Percentiles rank a stretch among this genome's conserved stretches.
phyloP scores from a whole-genome alignment of 116 monocot genomes.

The Posidonia oceanica region DNA sequence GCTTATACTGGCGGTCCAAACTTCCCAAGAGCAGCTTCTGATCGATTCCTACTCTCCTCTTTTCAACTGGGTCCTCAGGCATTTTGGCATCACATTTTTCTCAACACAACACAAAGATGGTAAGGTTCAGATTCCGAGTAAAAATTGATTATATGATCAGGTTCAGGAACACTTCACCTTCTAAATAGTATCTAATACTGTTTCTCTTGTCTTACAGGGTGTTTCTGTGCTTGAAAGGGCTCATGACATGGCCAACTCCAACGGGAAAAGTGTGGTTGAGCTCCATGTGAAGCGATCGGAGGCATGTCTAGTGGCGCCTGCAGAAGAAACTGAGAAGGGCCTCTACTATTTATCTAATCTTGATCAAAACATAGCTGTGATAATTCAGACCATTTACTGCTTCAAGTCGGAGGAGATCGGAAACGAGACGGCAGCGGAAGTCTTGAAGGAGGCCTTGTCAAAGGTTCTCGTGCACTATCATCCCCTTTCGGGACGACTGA shows the following conservation, averaged over 20 bases:
- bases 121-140: too few species aligned
- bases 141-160: too few species aligned
- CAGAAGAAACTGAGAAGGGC: conserved; percentile 10
- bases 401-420: conserved; percentile 3
- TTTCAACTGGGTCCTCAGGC: too few species aligned
- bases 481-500: conserved; percentile 22
- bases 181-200: too few species aligned
- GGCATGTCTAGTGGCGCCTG: conserved; percentile 15
- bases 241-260: not conserved
- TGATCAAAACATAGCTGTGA: conserved; percentile 28
- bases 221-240: not conserved
- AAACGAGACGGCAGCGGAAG: conserved; percentile 9
- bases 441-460: conserved; percentile 14
- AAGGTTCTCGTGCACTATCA: conserved; percentile 23
- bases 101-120: too few species aligned
- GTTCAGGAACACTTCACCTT: too few species aligned
- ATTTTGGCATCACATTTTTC: too few species aligned
- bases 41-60: too few species aligned
- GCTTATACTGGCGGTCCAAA: too few species aligned
- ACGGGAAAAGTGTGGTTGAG: not conserved
- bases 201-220: not conserved
- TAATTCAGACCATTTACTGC: conserved; percentile 25
- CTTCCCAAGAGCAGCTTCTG: too few species aligned
- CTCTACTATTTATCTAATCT: conserved; percentile 26
- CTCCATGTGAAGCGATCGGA: conserved; percentile 9